These are phyloP conservation scores for Baudoinia panamericana DNA, from an alignment of 495 filamentous ascomycete species.

Conservation along the genomic window DNA sequence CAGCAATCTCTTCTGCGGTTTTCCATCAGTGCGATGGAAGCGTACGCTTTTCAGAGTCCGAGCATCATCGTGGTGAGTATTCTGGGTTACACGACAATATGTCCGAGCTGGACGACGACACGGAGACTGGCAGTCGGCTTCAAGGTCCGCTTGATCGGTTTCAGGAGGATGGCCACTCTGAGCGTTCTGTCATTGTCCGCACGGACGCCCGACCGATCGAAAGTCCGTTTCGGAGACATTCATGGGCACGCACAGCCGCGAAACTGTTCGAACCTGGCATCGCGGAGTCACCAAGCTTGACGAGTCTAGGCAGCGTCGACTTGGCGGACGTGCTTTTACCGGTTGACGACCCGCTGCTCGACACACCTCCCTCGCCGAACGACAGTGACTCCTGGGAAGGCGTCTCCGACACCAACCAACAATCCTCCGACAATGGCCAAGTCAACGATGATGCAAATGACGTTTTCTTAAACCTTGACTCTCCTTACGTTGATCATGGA, in stretches of 20 bases:
- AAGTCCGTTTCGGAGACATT: constrained; percentile 14
- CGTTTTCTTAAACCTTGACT: constrained; percentile 34
- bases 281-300: constrained; percentile 18
- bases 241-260: not conserved
- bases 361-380: constrained; percentile 18
- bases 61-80: constrained; percentile 22
- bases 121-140: not conserved
- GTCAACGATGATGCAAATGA: constrained; percentile 40
- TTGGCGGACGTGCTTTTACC: constrained; percentile 31
- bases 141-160: not conserved
- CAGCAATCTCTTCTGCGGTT: not conserved
- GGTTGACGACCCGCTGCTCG: constrained; percentile 31
- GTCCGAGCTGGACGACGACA: not conserved
- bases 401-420: constrained; percentile 20
- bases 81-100: not conserved
- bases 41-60: too few species aligned
- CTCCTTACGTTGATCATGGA: constrained; percentile 50
- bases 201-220: constrained; percentile 6
- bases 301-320: constrained; percentile 21
- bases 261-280: not conserved
- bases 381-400: constrained; percentile 24
- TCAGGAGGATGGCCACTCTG: not conserved
- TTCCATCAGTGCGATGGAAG: too few species aligned
- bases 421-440: constrained; percentile 10
- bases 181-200: not conserved